A percentile compares a stretch with the other conserved stretches of the same genome.
Evolutionary conservation across 2,329 filamentous ascomycete genomes (phyloP).

Genomic region (Cadophora gregata): DNA sequence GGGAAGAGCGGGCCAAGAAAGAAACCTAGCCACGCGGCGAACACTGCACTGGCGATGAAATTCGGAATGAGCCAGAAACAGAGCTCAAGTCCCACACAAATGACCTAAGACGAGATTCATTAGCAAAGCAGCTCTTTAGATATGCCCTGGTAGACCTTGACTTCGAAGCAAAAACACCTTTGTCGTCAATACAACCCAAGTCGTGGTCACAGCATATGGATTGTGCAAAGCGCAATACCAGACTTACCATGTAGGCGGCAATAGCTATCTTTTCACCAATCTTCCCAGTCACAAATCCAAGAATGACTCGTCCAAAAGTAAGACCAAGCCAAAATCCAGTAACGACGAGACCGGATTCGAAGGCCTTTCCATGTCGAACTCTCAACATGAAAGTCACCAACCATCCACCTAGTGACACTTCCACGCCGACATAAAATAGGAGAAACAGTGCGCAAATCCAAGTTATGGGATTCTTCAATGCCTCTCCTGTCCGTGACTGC

Average conservation of each 20-base stretch:
- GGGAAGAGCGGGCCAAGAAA: conserved; percentile 85
- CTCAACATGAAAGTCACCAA: conserved; percentile 87
- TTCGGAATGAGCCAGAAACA: conserved; percentile 83
- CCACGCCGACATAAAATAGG: conserved; percentile 78
- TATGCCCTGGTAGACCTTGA: conserved; percentile 78
- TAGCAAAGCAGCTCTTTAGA: conserved; percentile 70
- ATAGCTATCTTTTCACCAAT: conserved; percentile 76
- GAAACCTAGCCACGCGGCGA: conserved; percentile 76
- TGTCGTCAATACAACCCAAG: conserved; percentile 71
- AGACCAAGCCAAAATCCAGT: conserved; percentile 88
- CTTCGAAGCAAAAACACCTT: conserved; percentile 80
- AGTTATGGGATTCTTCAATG: conserved; percentile 59
- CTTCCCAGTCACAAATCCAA: conserved; percentile 79
- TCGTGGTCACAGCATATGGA: too few relatives aligned
- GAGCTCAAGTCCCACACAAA: conserved; percentile 69
- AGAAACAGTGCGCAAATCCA: conserved; percentile 79
- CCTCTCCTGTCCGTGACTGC: conserved; percentile 38
- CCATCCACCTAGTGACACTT: conserved; percentile 80
- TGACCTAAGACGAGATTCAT: conserved; percentile 54
- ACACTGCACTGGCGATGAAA: conserved; percentile 75
- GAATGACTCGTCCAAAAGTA: conserved; percentile 72
- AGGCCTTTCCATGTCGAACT: conserved; percentile 48
- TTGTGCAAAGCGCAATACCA: conserved; percentile 77
- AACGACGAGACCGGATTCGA: conserved; percentile 24
- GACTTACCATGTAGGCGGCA: conserved; percentile 65